These are phyloP conservation scores for Ormosia emarginata DNA, from an alignment of 306 rosid species.

Conservation along the genomic window DNA sequence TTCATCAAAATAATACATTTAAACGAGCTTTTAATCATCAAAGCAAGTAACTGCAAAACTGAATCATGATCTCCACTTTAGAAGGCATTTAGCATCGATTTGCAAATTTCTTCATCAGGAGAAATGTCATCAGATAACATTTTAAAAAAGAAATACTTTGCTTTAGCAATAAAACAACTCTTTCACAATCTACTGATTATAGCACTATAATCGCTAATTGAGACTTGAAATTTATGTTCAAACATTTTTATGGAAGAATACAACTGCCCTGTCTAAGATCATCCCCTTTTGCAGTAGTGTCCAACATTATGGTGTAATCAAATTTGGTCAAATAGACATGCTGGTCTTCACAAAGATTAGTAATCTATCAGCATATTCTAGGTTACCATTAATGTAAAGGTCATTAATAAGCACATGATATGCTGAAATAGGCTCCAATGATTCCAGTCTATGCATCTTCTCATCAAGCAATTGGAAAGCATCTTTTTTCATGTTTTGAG, in stretches of 20 bases:
- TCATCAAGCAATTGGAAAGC: slow-evolving; percentile 45
- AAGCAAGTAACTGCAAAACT: slow-evolving; percentile 32
- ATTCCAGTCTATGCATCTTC: slow-evolving; percentile 41
- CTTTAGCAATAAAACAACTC: slow-evolving; percentile 38
- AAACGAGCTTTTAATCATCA: slow-evolving; percentile 32
- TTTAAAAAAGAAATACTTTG: slow-evolving; percentile 37
- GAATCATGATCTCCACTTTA: slow-evolving; percentile 23
- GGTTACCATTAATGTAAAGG: slow-evolving; percentile 48
- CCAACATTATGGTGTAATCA: slow-evolving; percentile 31
- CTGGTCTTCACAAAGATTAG: slow-evolving; percentile 22
- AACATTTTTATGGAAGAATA: slow-evolving; percentile 38
- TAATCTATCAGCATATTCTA: slow-evolving; percentile 45
- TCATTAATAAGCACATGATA: slow-evolving; percentile 40
- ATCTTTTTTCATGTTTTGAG: slow-evolving; percentile 28
- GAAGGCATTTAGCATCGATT: slow-evolving; percentile 36
- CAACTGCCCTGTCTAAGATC: slow-evolving; percentile 27
- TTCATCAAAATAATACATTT: no score
- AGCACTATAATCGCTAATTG: slow-evolving; percentile 47
- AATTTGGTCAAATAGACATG: slow-evolving; percentile 35
- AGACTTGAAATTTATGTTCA: slow-evolving; percentile 37
- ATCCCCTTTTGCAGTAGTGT: slow-evolving; percentile 27
- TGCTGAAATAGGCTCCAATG: no score
- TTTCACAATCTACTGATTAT: slow-evolving; percentile 49
- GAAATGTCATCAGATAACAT: slow-evolving; percentile 41
- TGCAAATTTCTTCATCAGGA: slow-evolving; percentile 45